Base-by-base conservation (phyloP, 176 grass and related monocot genomes). In the Chrysopogon serrulatus region DNA sequence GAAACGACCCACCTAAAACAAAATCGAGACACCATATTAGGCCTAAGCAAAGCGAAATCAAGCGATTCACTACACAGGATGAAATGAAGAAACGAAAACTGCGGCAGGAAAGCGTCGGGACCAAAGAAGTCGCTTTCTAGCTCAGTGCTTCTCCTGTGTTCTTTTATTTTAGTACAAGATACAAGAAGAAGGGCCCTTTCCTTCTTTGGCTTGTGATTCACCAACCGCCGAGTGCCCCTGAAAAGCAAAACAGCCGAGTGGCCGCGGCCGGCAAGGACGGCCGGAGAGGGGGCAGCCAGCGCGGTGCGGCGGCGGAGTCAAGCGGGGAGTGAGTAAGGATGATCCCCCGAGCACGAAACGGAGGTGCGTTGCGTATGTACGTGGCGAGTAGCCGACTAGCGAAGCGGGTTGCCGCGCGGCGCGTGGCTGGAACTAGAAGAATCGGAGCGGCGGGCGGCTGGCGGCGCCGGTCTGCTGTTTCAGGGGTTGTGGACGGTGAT, bases 1-100 rank as follows among this genome's bases (percentile, higher is more conserved):
- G 68, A 18, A 9, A 16, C 21, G 41, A 26, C 34, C 78, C 5
- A 80, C 78, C 78, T 80, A 62, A 64, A 80, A 68, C 31, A 80
- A 51, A 36, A 68, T 67, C 77, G 8, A 66, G 17, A 28, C 17
- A 36, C 32, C 16, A 19, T 19, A 54, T 31, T 11, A 65, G 31
- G 31, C 0, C 8, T 7, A 65, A 65, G 17, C 16, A 35, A 34
- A 34, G 16, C 32, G 31, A 66, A 66, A 66, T 35, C 62, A 34
- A 65, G 62, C 21, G 13, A 10, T 31, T 12, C 47, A 49, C 47
- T 16, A 8, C 24, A 61, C 62, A 65, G 4, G 16, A 33, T 34
- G 5, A 65, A 32, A 65, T 34, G 31, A 65, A 65, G 62, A 65
- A 31, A 65, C 30, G 2, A 63, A 63, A 63, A 31, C 2, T 31